Percentiles rank a stretch among this genome's conserved stretches.
These are phyloP conservation scores for Penicillium argentinense DNA, from an alignment of 495 filamentous ascomycete genomes.

Conservation along the genomic window DNA sequence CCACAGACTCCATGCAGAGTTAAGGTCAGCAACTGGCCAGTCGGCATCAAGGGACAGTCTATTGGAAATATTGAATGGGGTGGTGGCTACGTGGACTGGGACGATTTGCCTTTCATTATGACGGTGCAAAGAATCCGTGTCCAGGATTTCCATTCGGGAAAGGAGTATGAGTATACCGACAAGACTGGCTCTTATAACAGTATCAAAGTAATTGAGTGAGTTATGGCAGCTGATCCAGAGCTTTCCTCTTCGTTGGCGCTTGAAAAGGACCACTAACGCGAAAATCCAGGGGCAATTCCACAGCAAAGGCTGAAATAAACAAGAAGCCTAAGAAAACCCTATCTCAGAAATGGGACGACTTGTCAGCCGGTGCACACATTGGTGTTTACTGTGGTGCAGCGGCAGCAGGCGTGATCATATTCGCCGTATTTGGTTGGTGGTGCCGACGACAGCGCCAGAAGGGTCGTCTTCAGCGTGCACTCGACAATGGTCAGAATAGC, in stretches of 20 bases:
- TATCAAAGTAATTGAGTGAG: conserved; percentile 51
- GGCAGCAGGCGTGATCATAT: conserved; percentile 5
- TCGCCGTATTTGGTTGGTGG: conserved; percentile 11
- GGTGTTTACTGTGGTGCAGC: conserved; percentile 18
- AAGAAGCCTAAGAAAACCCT: conserved; percentile 39
- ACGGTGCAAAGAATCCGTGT: conserved; percentile 49
- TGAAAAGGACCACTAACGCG: conserved; percentile 3
- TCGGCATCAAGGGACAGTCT: conserved; percentile 48
- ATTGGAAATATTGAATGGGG: conserved; percentile 62
- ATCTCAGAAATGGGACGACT: conserved; percentile 56
- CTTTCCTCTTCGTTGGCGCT: neutral
- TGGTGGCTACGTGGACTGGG: conserved; percentile 67
- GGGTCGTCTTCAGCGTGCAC: conserved; percentile 19
- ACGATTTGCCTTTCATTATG: conserved; percentile 61
- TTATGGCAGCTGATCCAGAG: conserved; percentile 4
- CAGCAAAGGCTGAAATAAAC: conserved; percentile 33
- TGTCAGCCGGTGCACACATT: conserved; percentile 49
- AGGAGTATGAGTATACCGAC: conserved; percentile 35
- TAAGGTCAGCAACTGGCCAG: conserved; percentile 26
- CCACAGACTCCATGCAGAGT: conserved; percentile 68
- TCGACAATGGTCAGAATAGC: conserved; percentile 12
- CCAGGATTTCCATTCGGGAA: conserved; percentile 33
- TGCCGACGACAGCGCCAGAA: conserved; percentile 14
- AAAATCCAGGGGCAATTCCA: conserved; percentile 54
- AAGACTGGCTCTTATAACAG: conserved; percentile 30